phyloP scores from a whole-genome alignment of 148 eudicot species.

The Oxyria digyna region DNA sequence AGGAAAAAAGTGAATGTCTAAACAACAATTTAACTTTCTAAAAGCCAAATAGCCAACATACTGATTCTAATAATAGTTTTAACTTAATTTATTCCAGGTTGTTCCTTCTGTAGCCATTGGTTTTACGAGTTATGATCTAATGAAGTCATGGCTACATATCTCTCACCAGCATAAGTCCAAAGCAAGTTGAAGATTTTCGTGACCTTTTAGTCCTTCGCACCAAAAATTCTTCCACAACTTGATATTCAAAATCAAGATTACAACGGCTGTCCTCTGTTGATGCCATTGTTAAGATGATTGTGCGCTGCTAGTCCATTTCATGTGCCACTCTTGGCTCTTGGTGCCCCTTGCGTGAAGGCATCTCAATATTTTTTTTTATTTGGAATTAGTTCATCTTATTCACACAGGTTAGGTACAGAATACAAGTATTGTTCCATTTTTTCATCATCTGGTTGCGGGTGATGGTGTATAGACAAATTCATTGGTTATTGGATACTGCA shows the following conservation, averaged over 20 bases:
- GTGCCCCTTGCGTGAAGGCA: background rate
- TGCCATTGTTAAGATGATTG: background rate
- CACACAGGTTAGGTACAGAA: background rate
- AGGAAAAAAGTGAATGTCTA: background rate
- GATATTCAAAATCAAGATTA: background rate
- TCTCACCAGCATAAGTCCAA: constrained; percentile 38
- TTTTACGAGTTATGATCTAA: constrained; percentile 68
- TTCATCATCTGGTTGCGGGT: background rate
- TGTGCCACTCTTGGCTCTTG: background rate
- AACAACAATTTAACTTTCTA: background rate
- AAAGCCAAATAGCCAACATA: background rate
- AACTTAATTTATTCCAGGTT: constrained; percentile 19
- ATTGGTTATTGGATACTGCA: background rate
- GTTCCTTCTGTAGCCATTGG: constrained; percentile 85
- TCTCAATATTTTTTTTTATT: background rate
- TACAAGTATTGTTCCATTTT: background rate
- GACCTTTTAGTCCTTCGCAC: background rate
- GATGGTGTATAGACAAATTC: background rate
- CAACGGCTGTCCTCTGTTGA: background rate
- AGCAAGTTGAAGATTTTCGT: constrained; percentile 19
- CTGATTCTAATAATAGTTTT: background rate
- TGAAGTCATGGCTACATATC: constrained; percentile 56
- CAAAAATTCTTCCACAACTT: background rate
- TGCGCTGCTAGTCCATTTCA: background rate
- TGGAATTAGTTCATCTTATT: background rate